Conservation (phyloP, 2,329 filamentous ascomycete genomes). For the Stemphylium beticola region DNA sequence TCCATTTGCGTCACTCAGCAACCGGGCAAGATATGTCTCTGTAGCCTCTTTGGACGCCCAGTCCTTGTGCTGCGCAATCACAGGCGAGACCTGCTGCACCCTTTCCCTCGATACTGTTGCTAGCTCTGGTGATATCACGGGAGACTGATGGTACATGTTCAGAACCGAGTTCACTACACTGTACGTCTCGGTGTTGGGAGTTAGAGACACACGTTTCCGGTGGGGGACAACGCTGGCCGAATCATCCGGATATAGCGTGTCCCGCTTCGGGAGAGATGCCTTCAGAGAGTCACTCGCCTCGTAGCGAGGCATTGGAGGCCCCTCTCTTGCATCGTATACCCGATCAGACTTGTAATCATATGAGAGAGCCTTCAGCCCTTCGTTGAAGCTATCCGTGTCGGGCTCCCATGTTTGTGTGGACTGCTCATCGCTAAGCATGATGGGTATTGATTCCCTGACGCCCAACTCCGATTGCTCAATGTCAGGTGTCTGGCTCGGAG, state of each 20-base stretch:
- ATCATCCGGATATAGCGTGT: conserved; percentile 46
- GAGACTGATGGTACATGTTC: conserved; percentile 49
- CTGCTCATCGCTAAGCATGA: conserved; percentile 57
- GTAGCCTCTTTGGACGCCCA: conserved; percentile 63
- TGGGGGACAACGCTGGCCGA: conserved; percentile 48
- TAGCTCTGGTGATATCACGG: conserved; percentile 47
- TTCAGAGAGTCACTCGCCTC: conserved; percentile 43
- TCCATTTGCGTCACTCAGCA: conserved; percentile 49
- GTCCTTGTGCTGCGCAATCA: conserved; percentile 59
- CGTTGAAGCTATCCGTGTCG: conserved; percentile 13
- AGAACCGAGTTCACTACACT: conserved; percentile 51
- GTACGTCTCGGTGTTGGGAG: conserved; percentile 52
- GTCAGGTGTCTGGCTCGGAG: conserved; percentile 20
- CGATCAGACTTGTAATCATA: conserved; percentile 23
- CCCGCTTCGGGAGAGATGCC: conserved; percentile 41
- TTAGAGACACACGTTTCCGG: conserved; percentile 36
- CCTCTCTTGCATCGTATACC: conserved; percentile 16
- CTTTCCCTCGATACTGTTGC: conserved; percentile 50
- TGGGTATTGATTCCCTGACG: conserved; percentile 62
- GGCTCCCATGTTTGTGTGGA: conserved; percentile 19
- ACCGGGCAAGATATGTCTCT: conserved; percentile 61
- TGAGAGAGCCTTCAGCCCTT: conserved; percentile 18
- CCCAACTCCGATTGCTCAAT: conserved; percentile 54
- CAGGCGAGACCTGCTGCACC: conserved; percentile 57
- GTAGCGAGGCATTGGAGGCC: conserved; percentile 28